A percentile compares a stretch with the other conserved stretches of the same genome.
Evolutionary conservation across 495 filamentous ascomycete genomes (phyloP).

Genomic region (Acidomyces sp.): DNA sequence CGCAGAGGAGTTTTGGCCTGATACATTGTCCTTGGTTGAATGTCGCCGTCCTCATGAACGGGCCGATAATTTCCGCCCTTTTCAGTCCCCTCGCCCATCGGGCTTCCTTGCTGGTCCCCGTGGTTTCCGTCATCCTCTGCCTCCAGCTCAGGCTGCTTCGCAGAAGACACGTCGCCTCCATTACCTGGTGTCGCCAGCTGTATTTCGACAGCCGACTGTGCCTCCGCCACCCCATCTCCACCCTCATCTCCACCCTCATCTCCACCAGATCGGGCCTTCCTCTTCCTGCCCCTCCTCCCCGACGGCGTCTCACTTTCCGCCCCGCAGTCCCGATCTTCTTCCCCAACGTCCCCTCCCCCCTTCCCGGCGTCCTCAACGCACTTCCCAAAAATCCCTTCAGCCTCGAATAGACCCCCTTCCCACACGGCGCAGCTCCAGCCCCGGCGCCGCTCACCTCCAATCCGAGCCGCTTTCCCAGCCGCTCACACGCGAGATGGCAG

Average conservation of each 20-base stretch:
- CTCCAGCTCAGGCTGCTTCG: no score
- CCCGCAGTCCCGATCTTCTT: not conserved
- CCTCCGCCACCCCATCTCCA: no score
- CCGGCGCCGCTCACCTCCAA: constrained; percentile 79
- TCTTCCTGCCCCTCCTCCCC: constrained; percentile 6
- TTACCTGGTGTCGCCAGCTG: no score
- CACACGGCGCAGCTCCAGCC: constrained; percentile 66
- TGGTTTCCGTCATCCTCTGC: no score
- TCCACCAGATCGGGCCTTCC: no score
- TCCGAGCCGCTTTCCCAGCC: constrained; percentile 72
- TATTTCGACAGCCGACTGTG: no score
- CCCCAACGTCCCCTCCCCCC: constrained; percentile 4
- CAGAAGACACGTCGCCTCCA: no score
- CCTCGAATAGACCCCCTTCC: constrained; percentile 70
- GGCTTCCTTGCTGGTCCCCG: no score
- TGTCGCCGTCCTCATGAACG: constrained; percentile 20
- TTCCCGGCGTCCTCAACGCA: constrained; percentile 37
- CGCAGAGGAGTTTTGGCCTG: constrained; percentile 16
- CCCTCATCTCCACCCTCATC: no score
- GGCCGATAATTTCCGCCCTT: no score
- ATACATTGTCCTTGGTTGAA: constrained; percentile 2
- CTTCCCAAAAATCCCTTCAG: constrained; percentile 69
- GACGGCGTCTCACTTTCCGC: not conserved
- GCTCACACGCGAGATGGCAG: constrained; percentile 81
- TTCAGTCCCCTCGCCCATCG: no score